phyloP scores from a whole-genome alignment of 768 basidiomycete species.

The Phlebiopsis gigantea region DNA sequence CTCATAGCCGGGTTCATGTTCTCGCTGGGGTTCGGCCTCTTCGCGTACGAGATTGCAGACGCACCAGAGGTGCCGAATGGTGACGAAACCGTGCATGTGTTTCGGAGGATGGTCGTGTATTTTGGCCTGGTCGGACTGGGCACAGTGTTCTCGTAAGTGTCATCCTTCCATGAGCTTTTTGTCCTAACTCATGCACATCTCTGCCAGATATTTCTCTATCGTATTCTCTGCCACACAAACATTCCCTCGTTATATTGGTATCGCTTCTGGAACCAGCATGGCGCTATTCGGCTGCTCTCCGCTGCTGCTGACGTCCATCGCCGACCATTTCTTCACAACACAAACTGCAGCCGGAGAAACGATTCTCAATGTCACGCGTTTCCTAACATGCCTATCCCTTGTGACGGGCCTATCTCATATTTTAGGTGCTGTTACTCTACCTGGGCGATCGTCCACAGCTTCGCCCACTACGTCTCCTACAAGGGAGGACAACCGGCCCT shows the following conservation, averaged over 20 bases:
- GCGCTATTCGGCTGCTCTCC: conserved; percentile 82
- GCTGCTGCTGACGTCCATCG: conserved; percentile 61
- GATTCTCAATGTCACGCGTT: conserved; percentile 43
- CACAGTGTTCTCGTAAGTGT: conserved; percentile 65
- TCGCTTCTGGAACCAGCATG: conserved; percentile 62
- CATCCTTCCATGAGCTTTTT: not conserved
- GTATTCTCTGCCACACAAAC: conserved; percentile 70
- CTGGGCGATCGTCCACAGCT: conserved; percentile 17
- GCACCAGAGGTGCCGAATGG: conserved; percentile 33
- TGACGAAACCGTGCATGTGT: conserved; percentile 36
- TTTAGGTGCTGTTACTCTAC: no score
- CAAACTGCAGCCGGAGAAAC: conserved; percentile 17
- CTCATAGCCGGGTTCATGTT: conserved; percentile 56
- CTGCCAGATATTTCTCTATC: conserved; percentile 59
- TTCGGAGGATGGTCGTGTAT: conserved; percentile 46
- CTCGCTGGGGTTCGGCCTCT: conserved; percentile 53
- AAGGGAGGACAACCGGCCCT: no score
- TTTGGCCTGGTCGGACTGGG: conserved; percentile 65
- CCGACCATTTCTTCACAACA: conserved; percentile 52
- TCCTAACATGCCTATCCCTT: conserved; percentile 52
- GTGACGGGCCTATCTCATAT: conserved; percentile 49
- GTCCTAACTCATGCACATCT: not conserved
- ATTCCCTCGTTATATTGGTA: conserved; percentile 61
- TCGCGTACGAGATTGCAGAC: conserved; percentile 51
- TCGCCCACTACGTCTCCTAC: no score